Evolutionary conservation across 2,329 filamentous ascomycete genomes (phyloP).

Genomic region (Exophiala spinifera): DNA sequence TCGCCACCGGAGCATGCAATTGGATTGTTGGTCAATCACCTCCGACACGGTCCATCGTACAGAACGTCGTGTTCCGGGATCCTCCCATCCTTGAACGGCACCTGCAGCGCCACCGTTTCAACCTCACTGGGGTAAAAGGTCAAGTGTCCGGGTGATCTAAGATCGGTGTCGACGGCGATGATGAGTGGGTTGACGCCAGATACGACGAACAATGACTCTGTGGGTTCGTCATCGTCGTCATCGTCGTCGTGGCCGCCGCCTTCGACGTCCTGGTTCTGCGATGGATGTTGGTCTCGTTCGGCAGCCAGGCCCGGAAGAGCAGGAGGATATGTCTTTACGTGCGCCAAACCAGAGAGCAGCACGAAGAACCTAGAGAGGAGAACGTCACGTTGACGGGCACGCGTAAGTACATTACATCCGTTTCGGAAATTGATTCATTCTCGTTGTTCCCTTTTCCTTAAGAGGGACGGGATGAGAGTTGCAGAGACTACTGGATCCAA

Average conservation of each 20-base stretch:
- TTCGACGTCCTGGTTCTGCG: background rate
- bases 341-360: conserved; percentile 8
- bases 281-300: background rate
- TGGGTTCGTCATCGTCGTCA: background rate
- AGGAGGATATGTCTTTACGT: conserved; percentile 4
- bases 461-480: no score
- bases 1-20: no score
- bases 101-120: conserved; percentile 30
- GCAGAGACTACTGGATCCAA: no score
- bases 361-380: conserved; percentile 5
- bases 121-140: conserved; percentile 31
- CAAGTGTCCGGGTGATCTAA: conserved; percentile 28
- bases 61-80: conserved; percentile 14
- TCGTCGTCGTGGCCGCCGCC: background rate
- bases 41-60: conserved; percentile 9
- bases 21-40: background rate
- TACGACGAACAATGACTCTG: conserved; percentile 10
- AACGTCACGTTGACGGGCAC: no score
- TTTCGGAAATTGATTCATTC: no score
- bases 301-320: background rate
- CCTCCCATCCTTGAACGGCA: conserved; percentile 28
- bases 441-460: no score
- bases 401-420: no score
- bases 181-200: conserved; percentile 21
- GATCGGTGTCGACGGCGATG: conserved; percentile 30